Evolutionary conservation across 2,329 filamentous ascomycete genomes (phyloP), one percentile per base, ranked within the genome.

Genomic region (Clarireedia hainanense): DNA sequence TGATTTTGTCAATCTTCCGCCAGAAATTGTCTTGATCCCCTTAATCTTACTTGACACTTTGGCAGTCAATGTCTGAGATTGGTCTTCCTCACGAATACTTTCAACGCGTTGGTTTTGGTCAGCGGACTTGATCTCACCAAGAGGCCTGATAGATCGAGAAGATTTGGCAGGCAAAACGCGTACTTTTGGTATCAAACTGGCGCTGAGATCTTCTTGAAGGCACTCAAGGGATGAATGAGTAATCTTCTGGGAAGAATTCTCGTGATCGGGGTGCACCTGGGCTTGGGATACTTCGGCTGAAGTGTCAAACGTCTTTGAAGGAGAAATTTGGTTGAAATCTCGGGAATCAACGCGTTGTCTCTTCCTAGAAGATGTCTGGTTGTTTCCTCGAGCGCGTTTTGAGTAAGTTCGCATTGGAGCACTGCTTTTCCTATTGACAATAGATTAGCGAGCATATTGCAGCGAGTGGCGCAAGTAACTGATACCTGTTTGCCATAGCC

Each of bases 261-360:
- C 9, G n/a, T 23, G 34, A 7, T 30, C 43, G 23, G 36, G 27
- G 20, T 14, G 47, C 27, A 48, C 14, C 14, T n/a, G 23, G 30
- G 15, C 15, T 12, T 54, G n/a, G 24, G 1, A 7, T 23, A 27
- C 17, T 12, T n/a, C 2, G 20, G 43, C 5, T 15, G 2, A 10
- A 15, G 24, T 30, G n/a, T 34, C 43, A 30, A 17, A 47, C 9
- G 12, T 2, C 10, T n/a, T 27, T 36, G 10, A 20, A 50, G 52
- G 37, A 15, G 37, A 27, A 55, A 42, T 12, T n/a, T 46, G 15
- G 15, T 50, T 34, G 12, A 55, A 40, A 26, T 51, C 36, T 23
- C 37, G n/a, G 42, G 58, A 47, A 47, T 61, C 58, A 49, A 59
- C 23, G 23, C 57, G 58, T 61, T 54, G 53, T 48, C 57, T 50